Conservation (phyloP, 2,329 filamentous ascomycete genomes). For the Aulographum hederae region DNA sequence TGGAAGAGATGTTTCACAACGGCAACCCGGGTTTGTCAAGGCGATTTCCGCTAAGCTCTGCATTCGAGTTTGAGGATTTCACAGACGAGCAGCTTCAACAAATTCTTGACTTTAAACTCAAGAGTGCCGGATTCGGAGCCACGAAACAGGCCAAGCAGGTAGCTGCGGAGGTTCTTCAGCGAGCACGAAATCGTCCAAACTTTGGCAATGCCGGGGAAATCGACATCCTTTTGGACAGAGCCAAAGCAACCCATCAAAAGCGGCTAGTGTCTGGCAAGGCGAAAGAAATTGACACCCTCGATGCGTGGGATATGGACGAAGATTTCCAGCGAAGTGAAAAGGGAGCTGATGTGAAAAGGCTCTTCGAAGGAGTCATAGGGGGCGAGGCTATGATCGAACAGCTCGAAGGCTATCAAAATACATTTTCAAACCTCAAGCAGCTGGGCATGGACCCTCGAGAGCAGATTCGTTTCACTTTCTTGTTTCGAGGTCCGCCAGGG, state of each 20-base stretch:
- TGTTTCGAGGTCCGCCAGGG: constrained; percentile 47
- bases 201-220: constrained; percentile 62
- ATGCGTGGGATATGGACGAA: constrained; percentile 37
- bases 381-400: constrained; percentile 34
- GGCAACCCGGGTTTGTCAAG: constrained; percentile 51
- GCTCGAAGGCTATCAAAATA: constrained; percentile 36
- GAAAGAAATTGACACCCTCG: constrained; percentile 15
- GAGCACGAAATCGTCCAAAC: constrained; percentile 42
- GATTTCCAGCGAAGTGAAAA: constrained; percentile 35
- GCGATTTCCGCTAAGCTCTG: constrained; percentile 44
- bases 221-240: constrained; percentile 43
- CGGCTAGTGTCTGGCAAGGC: constrained; percentile 16
- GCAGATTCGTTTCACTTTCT: constrained; percentile 46
- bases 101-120: constrained; percentile 48
- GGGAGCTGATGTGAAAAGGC: constrained; percentile 28
- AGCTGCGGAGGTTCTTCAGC: constrained; percentile 40
- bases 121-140: constrained; percentile 32
- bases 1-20: constrained; percentile 56
- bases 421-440: constrained; percentile 30
- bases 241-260: constrained; percentile 34
- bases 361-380: constrained; percentile 43
- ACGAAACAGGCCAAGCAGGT: constrained; percentile 33
- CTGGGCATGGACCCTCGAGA: constrained; percentile 36
- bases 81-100: constrained; percentile 33
- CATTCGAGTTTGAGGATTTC: constrained; percentile 55